These are phyloP conservation scores for Arthrinium puccinioides DNA, from an alignment of 2,329 filamentous ascomycete species.

Conservation along the genomic window DNA sequence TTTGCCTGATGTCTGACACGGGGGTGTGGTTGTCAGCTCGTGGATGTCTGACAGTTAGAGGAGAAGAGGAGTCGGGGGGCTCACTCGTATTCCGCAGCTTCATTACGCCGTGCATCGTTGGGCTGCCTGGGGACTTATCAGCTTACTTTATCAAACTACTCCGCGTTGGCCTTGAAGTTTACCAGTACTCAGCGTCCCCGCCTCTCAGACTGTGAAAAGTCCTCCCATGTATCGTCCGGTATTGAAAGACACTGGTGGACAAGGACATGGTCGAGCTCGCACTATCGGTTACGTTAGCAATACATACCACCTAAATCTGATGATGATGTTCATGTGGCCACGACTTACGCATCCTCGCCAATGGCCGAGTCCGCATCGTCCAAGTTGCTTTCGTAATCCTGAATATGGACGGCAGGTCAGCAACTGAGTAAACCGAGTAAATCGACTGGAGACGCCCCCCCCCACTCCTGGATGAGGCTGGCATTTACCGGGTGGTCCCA, in stretches of 20 bases:
- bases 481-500: constrained; percentile 1
- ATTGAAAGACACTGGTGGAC: constrained; percentile 21
- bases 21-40: no score
- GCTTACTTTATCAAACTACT: no score
- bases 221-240: constrained; percentile 21
- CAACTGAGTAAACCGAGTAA: no score
- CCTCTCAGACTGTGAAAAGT: constrained; percentile 20
- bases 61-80: no score
- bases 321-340: background rate
- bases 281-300: constrained; percentile 13
- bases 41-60: no score
- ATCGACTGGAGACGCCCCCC: no score
- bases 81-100: constrained; percentile 22
- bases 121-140: constrained; percentile 17
- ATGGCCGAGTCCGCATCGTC: constrained; percentile 2
- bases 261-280: constrained; percentile 23
- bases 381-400: background rate
- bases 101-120: constrained; percentile 21
- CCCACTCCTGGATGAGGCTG: no score
- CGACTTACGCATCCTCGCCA: constrained; percentile 1
- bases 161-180: background rate
- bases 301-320: background rate
- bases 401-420: no score
- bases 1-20: constrained; percentile 21
- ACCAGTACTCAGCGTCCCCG: constrained; percentile 22